These are phyloP conservation scores for Phialophora macrospora DNA, from an alignment of 2,329 filamentous ascomycete genomes.

Conservation along the genomic window DNA sequence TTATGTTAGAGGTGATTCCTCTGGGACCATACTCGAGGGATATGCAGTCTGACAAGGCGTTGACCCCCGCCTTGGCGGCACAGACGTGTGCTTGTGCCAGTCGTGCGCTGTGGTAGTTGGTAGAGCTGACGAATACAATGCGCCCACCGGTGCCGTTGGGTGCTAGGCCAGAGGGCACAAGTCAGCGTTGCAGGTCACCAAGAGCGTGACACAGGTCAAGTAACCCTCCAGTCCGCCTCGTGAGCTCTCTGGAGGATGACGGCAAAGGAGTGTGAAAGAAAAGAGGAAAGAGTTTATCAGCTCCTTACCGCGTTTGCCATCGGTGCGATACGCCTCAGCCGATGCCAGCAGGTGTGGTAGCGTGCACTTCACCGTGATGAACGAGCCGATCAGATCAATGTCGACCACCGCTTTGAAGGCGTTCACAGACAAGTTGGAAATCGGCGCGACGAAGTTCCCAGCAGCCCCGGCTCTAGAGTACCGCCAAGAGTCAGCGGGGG, in stretches of 20 bases:
- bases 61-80: slow-evolving; percentile 87
- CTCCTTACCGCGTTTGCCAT: slow-evolving; percentile 14
- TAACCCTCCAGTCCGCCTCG: not conserved
- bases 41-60: slow-evolving; percentile 77
- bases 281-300: too few relatives aligned
- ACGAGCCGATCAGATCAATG: slow-evolving; percentile 28
- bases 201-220: too few relatives aligned
- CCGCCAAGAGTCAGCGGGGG: not conserved
- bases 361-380: slow-evolving; percentile 25
- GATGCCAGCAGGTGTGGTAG: slow-evolving; percentile 27
- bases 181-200: too few relatives aligned
- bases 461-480: slow-evolving; percentile 30
- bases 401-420: slow-evolving; percentile 31
- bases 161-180: not conserved
- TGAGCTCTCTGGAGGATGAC: too few relatives aligned
- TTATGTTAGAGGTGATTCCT: slow-evolving; percentile 84
- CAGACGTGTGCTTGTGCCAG: slow-evolving; percentile 85
- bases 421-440: slow-evolving; percentile 16
- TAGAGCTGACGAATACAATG: slow-evolving; percentile 87
- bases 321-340: slow-evolving; percentile 11
- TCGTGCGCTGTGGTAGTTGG: slow-evolving; percentile 85
- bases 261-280: too few relatives aligned
- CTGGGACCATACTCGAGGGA: slow-evolving; percentile 87
- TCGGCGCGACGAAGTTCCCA: slow-evolving; percentile 25
- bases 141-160: slow-evolving; percentile 48